Percentiles rank a stretch among this genome's conserved stretches.
phyloP scores from a whole-genome alignment of 352 stramenopile genomes.

The Phytopythium vexans region DNA sequence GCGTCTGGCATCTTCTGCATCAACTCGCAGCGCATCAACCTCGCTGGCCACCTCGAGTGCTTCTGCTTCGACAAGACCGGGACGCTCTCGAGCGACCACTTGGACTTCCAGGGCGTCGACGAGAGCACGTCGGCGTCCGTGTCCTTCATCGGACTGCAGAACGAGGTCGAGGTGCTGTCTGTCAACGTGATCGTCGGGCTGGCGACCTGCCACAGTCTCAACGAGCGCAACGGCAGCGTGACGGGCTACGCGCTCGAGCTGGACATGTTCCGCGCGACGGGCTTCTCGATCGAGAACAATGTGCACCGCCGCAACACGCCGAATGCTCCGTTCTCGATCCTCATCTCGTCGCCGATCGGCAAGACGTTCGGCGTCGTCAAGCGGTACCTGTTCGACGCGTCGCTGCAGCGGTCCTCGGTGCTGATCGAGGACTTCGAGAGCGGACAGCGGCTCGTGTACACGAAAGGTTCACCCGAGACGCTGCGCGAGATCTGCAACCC shows the following conservation, averaged over 20 bases:
- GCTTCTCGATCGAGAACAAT: slow-evolving; percentile 57
- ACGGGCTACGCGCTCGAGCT: slow-evolving; percentile 69
- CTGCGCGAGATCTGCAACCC: slow-evolving; percentile 61
- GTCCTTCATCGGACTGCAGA: slow-evolving; percentile 52
- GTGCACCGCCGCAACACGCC: slow-evolving; percentile 39
- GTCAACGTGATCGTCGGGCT: slow-evolving; percentile 55
- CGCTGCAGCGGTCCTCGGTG: slow-evolving; percentile 64
- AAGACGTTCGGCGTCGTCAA: slow-evolving; percentile 70
- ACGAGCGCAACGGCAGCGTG: slow-evolving; percentile 40
- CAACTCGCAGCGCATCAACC: slow-evolving; percentile 67
- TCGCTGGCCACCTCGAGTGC: slow-evolving; percentile 63
- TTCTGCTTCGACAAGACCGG: slow-evolving; percentile 87
- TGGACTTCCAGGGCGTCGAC: slow-evolving; percentile 75
- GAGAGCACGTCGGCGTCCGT: slow-evolving; percentile 27
- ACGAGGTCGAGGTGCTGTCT: slow-evolving; percentile 68
- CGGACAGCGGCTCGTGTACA: slow-evolving; percentile 56
- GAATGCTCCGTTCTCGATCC: slow-evolving; percentile 52
- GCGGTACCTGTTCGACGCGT: slow-evolving; percentile 69
- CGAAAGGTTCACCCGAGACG: slow-evolving; percentile 65
- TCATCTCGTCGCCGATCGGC: slow-evolving; percentile 66
- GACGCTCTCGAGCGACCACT: slow-evolving; percentile 65
- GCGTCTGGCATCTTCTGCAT: slow-evolving; percentile 63
- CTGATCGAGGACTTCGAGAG: slow-evolving; percentile 70
- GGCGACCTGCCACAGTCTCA: slow-evolving; percentile 67
- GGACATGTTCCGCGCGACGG: slow-evolving; percentile 70